Conservation (phyloP, 805 yeast genomes). For the Blastobotrys parvus region DNA sequence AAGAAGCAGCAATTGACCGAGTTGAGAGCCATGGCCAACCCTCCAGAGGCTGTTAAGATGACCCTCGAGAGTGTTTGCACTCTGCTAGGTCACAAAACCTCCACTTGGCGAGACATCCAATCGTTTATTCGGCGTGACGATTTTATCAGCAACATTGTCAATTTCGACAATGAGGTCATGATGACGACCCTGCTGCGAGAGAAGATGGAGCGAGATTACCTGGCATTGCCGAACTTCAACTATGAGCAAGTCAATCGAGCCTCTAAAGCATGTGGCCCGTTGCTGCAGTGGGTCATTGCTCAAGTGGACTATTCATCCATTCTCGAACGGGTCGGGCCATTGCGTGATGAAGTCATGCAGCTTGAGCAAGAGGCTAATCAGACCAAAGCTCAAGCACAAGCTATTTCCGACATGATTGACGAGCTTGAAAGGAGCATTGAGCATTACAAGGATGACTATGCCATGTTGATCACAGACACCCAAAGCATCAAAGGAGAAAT, state of each 20-base stretch:
- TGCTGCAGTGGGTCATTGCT: slow-evolving; percentile 81
- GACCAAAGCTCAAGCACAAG: slow-evolving; percentile 60
- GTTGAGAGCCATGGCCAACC: slow-evolving; percentile 78
- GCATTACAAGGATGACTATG: slow-evolving; percentile 56
- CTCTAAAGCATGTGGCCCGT: slow-evolving; percentile 91
- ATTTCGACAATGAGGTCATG: slow-evolving; percentile 55
- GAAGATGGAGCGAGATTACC: slow-evolving; percentile 50
- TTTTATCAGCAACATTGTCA: slow-evolving; percentile 74
- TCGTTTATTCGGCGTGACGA: slow-evolving; percentile 75
- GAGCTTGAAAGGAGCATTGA: slow-evolving; percentile 69
- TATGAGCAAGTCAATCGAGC: slow-evolving; percentile 76
- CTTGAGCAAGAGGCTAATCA: slow-evolving; percentile 54
- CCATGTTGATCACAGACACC: slow-evolving; percentile 65
- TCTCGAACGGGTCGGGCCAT: slow-evolving; percentile 63
- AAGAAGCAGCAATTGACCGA: slow-evolving; percentile 90
- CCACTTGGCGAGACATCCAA: slow-evolving; percentile 77
- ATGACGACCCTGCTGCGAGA: slow-evolving; percentile 45
- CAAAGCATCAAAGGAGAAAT: slow-evolving; percentile 70
- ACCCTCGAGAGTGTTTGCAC: slow-evolving; percentile 84
- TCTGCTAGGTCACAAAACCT: slow-evolving; percentile 61
- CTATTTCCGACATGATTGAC: slow-evolving; percentile 70
- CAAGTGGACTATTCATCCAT: slow-evolving; percentile 73
- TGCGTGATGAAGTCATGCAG: slow-evolving; percentile 51
- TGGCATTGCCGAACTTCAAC: slow-evolving; percentile 56
- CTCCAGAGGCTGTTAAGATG: slow-evolving; percentile 79